Percentiles rank a stretch among this genome's conserved stretches.
phyloP scores from a whole-genome alignment of 106 monocot genomes.

The Posidonia australis region DNA sequence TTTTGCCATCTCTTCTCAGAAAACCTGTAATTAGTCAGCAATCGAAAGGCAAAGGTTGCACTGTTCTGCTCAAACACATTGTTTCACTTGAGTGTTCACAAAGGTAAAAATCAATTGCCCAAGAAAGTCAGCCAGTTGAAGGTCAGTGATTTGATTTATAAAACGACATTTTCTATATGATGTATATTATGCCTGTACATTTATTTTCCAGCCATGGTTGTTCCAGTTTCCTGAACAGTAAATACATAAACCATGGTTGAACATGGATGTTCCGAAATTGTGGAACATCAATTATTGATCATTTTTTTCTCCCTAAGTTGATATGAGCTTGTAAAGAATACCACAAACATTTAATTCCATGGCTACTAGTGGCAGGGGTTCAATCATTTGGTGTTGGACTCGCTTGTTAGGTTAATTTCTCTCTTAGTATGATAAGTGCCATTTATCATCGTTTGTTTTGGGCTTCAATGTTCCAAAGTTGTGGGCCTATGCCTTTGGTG shows the following conservation, averaged over 20 bases:
- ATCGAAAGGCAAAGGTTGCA: too few relatives aligned
- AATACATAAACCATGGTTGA: neutral
- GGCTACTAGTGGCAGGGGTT: too few relatives aligned
- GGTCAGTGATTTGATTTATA: neutral
- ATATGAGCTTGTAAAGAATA: neutral
- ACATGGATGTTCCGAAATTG: neutral
- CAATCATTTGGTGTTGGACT: too few relatives aligned
- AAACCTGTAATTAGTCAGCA: too few relatives aligned
- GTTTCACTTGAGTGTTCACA: neutral
- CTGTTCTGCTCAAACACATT: too few relatives aligned
- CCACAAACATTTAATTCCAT: neutral
- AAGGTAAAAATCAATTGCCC: neutral
- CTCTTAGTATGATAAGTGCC: too few relatives aligned
- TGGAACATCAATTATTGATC: neutral
- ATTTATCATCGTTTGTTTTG: too few relatives aligned
- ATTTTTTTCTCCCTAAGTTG: neutral
- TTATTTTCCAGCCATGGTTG: neutral
- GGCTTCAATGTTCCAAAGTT: too few relatives aligned
- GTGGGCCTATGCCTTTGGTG: too few relatives aligned
- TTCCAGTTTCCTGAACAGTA: too few relatives aligned
- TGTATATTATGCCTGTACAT: conserved; percentile 2
- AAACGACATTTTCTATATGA: neutral
- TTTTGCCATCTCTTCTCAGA: too few relatives aligned
- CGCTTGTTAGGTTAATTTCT: too few relatives aligned
- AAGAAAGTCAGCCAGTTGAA: neutral